Base-by-base conservation (phyloP, 202 grass and related monocot species). In the Elaeis oleifera region DNA sequence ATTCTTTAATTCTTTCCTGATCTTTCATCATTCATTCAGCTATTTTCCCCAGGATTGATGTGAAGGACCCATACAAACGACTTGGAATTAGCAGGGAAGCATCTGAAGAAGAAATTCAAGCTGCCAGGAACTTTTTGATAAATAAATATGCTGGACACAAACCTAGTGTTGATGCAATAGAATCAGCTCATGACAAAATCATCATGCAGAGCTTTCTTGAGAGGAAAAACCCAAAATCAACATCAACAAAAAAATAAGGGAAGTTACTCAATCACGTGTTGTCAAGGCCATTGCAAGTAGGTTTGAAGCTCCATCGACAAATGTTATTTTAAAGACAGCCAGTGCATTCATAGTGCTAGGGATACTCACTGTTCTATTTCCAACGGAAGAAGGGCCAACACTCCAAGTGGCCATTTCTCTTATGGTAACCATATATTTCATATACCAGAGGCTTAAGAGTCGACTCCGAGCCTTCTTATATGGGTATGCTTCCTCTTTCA, bases 31-130 rank as follows among this genome's bases (percentile, higher is more conserved):
- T 76, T 78, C 74, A 22, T 77, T 81, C 75, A 99, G 94, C 80
- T 65, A 72, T 94, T 51, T 99, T 92, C 70, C 88, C 88, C 51
- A 80, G 88, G 81, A 94, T 99, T 50, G 51, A 89, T 44, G 78
- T 99, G 26, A 99, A 85, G 63, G 94, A 99, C 79, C 94, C 88
- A 62, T 99, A 94, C 63, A 80, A 84, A 59, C 68, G 82, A 59
- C 80, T 99, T 50, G 94, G 94, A 29, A 79, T 99, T 74, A 92
- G 88, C 69, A 80, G 17, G 51, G 94, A 99, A 74, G 94, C 94
- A 73, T 99, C 94, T 61, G 83, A 83, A 82, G 94, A 99, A 86
- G 88, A 99, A 89, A 99, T 99, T 67, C 94, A 84, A 84, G 88
- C 88, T 74, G 85, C 88, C 32, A 84, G 94, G 73, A 99, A 80